Evolutionary conservation across 2,329 filamentous ascomycete genomes (phyloP).

Genomic region (Neofusicoccum sp.): DNA sequence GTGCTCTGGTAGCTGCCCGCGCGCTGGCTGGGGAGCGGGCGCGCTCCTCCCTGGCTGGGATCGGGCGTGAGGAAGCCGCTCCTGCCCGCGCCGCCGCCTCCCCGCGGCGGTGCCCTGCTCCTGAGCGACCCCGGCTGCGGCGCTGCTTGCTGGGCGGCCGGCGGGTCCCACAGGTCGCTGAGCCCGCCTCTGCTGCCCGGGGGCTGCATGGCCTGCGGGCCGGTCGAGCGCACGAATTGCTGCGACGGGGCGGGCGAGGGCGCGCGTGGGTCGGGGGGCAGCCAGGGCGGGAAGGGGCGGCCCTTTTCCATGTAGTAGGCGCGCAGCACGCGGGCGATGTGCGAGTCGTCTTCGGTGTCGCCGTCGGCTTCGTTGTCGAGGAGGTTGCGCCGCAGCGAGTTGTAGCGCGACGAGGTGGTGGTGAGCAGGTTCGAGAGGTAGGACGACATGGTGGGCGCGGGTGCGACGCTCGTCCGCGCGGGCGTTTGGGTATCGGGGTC

Average conservation of each 20-base stretch:
- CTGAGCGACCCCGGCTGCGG: conserved; percentile 47
- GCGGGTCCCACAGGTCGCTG: conserved; percentile 62
- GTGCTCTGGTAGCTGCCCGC: conserved; percentile 72
- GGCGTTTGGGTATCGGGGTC: not conserved
- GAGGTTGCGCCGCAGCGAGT: conserved; percentile 63
- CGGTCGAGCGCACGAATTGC: conserved; percentile 48
- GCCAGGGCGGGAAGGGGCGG: conserved; percentile 79
- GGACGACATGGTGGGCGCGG: conserved; percentile 54
- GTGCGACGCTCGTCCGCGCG: conserved; percentile 2
- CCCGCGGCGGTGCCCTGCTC: conserved; percentile 46
- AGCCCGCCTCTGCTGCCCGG: conserved; percentile 50
- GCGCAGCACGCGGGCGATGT: conserved; percentile 90
- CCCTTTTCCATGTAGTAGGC: conserved; percentile 92
- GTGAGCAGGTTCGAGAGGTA: conserved; percentile 77
- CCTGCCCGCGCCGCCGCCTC: conserved; percentile 40
- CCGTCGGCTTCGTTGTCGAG: conserved; percentile 63
- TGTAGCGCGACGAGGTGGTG: conserved; percentile 60
- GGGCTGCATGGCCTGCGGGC: conserved; percentile 32
- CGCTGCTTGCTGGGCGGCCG: conserved; percentile 40
- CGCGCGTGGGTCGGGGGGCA: conserved; percentile 85
- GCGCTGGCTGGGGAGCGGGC: conserved; percentile 72
- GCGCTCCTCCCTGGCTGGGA: conserved; percentile 39
- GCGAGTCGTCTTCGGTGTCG: conserved; percentile 79
- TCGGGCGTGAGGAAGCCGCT: conserved; percentile 29
- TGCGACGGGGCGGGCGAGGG: conserved; percentile 56